phyloP scores from a whole-genome alignment of 2,329 filamentous ascomycete genomes.

The Penicillium sclerotigenum region DNA sequence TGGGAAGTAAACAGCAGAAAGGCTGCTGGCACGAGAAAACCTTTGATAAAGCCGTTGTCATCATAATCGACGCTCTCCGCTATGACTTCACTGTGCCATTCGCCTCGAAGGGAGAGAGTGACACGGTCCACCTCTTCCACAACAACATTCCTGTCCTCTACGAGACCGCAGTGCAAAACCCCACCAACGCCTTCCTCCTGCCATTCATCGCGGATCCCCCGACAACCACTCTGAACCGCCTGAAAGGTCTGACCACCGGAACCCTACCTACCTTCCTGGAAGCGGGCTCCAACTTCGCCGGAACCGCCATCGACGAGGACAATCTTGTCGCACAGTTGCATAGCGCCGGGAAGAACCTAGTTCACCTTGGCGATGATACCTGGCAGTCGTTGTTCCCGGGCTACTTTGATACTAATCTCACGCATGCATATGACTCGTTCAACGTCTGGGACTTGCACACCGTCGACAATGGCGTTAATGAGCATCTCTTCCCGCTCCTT shows the following conservation, averaged over 20 bases:
- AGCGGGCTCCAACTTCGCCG: constrained; percentile 89
- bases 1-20: constrained; percentile 41
- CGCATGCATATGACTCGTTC: constrained; percentile 89
- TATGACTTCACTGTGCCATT: constrained; percentile 96
- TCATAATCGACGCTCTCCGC: constrained; percentile 87
- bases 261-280: constrained; percentile 94
- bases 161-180: constrained; percentile 70
- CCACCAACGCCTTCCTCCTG: constrained; percentile 79
- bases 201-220: constrained; percentile 97
- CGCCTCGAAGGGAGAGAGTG: constrained; percentile 44
- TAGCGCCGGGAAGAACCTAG: constrained; percentile 69
- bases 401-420: constrained; percentile 87
- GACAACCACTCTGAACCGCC: constrained; percentile 83
- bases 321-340: constrained; percentile 65
- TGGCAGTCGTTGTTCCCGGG: constrained; percentile 91
- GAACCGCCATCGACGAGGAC: constrained; percentile 93
- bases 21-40: constrained; percentile 97
- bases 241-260: constrained; percentile 93
- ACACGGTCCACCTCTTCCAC: constrained; percentile 66
- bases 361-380: constrained; percentile 95
- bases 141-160: constrained; percentile 84
- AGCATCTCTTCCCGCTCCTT: constrained; percentile 78
- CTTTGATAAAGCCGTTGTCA: constrained; percentile 85
- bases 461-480: constrained; percentile 89
- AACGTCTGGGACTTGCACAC: constrained; percentile 98